Evolutionary conservation across 2,329 filamentous ascomycete genomes (phyloP), one percentile per base, ranked within the genome.

Genomic region (Epichloe baconii): DNA sequence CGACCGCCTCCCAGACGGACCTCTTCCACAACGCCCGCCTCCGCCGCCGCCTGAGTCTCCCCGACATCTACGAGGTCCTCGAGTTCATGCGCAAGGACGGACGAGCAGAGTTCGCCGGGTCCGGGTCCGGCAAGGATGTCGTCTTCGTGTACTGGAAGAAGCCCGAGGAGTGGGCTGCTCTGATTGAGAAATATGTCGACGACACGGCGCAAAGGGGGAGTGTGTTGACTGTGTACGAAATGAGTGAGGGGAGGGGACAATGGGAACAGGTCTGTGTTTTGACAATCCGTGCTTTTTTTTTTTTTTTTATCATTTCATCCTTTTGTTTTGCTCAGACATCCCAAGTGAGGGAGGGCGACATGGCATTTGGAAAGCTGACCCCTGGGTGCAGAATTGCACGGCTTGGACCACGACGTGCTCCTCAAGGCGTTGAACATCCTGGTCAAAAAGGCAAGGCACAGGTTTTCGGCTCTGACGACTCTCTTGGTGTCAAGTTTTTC

Each of bases 401-500:
- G 86, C n/a, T 86, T 98, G 73, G 90, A 97, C 64, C 74, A 77
- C 44, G 87, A 89, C 23, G 67, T 95, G 55, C 75, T 98, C 61
- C 78, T 85, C 58, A 89, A 85, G 66, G 85, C 87, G 38, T 74
- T 98, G 47, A 78, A 80, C 54, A 75, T 93, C 47, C 75, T 96
- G 47, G 90, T 95, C 37, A 95, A 94, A 85, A 85, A 55, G 89
- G 89, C 58, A 95, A 86, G 70, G 91, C 90, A 14, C 91, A 97
- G 68, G 82, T 97, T 26, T 97, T 98, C 70, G 91, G 91, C 36
- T 79, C 81, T 50, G 89, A 91, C 61, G 88, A 91, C 64, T 86
- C 87, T 54, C 81, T 86, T 62, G 93, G 93, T 61, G 88, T 97
- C 57, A 98, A 98, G 72, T 97, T 98, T 72, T 97, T 97, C 65